Conservation (phyloP, 345 rosid genomes). For the Tarenaya hassleriana region DNA sequence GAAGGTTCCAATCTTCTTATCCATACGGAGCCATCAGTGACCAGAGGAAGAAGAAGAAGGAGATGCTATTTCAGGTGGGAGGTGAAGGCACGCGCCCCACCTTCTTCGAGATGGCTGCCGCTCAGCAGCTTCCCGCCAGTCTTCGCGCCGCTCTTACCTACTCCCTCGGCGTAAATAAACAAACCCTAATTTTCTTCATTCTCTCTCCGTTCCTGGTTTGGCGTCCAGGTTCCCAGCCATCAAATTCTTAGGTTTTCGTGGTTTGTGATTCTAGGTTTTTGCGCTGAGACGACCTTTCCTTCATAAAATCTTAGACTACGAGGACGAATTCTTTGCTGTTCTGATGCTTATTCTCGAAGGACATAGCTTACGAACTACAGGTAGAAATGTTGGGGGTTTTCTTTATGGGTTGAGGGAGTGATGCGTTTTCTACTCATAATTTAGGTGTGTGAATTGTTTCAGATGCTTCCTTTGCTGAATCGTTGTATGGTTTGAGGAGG, state of each 20-base stretch:
- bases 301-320: slow-evolving; percentile 82
- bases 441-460: slow-evolving; percentile 17
- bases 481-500: slow-evolving; percentile 93
- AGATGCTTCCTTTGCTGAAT: slow-evolving; percentile 97
- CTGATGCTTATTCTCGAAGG: slow-evolving; percentile 88
- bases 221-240: background rate
- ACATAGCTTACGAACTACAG: slow-evolving; percentile 93
- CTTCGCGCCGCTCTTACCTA: slow-evolving; percentile 94
- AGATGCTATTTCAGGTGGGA: slow-evolving; percentile 96
- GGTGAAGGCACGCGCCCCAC: slow-evolving; percentile 98
- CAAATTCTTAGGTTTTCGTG: background rate
- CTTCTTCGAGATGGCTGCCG: slow-evolving; percentile 99
- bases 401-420: slow-evolving; percentile 1
- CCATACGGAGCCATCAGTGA: background rate
- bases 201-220: background rate
- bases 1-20: slow-evolving; percentile 23
- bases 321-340: slow-evolving; percentile 87
- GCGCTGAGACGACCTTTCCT: slow-evolving; percentile 88
- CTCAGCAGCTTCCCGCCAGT: slow-evolving; percentile 97
- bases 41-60: slow-evolving; percentile 14
- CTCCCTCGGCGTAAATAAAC: slow-evolving; percentile 66
- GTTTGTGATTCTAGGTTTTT: slow-evolving; percentile 51
- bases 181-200: slow-evolving; percentile 1
- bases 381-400: slow-evolving; percentile 22
- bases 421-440: slow-evolving; percentile 3